phyloP scores from a whole-genome alignment of 1,284 basidiomycete genomes.

The Rhodofomes roseus region DNA sequence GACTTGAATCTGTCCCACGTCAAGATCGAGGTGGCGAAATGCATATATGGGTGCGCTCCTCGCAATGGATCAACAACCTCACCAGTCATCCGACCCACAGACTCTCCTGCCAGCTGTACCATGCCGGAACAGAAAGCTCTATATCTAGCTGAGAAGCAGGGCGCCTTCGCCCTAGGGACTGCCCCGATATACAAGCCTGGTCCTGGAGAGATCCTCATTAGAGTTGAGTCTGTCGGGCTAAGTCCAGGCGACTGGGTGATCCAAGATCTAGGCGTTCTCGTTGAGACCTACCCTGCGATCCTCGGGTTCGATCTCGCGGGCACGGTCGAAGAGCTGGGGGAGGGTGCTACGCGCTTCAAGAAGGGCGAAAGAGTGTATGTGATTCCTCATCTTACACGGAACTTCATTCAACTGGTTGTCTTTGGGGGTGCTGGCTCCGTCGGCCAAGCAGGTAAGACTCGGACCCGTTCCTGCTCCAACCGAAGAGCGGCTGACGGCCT shows the following conservation, averaged over 20 bases:
- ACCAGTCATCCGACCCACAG: too few relatives aligned
- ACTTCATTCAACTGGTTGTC: slow-evolving; percentile 27
- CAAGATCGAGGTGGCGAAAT: too few relatives aligned
- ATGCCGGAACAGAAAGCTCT: slow-evolving; percentile 17
- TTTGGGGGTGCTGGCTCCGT: slow-evolving; percentile 34
- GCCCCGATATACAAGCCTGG: slow-evolving; percentile 34
- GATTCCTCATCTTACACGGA: slow-evolving; percentile 7
- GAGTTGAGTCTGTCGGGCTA: slow-evolving; percentile 36
- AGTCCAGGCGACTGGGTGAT: slow-evolving; percentile 49
- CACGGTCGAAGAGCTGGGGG: slow-evolving; percentile 16
- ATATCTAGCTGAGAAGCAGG: slow-evolving; percentile 12
- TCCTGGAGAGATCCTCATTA: slow-evolving; percentile 41
- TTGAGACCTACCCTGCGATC: slow-evolving; percentile 23
- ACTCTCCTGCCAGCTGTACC: too few relatives aligned
- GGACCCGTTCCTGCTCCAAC: too few relatives aligned
- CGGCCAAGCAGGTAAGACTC: slow-evolving; percentile 27
- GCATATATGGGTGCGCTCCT: too few relatives aligned
- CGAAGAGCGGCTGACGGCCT: too few relatives aligned
- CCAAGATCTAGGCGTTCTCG: slow-evolving; percentile 22
- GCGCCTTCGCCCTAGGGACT: slow-evolving; percentile 14
- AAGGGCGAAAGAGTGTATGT: slow-evolving; percentile 16
- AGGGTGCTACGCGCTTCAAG: slow-evolving; percentile 10
- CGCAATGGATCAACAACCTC: too few relatives aligned
- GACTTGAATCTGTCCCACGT: too few relatives aligned
- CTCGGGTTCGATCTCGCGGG: slow-evolving; percentile 14